Base-by-base conservation (phyloP, 108 stramenopile genomes). In the Nitzschia sp. region DNA sequence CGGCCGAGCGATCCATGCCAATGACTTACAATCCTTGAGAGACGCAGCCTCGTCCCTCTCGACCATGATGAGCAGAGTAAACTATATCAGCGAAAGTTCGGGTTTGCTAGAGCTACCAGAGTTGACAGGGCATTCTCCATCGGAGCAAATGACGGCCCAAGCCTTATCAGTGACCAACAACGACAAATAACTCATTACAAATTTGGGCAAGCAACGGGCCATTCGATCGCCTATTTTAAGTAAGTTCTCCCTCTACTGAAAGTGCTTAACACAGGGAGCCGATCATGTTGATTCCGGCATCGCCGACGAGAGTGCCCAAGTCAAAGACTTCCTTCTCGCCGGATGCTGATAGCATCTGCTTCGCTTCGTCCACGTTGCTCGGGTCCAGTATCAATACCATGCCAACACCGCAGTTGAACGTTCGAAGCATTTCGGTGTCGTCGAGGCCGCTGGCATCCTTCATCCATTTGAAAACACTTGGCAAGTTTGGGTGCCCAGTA, bases 321-420 rank as follows among this genome's bases (percentile, higher is more conserved):
- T 93, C 88, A 51, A 80, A 88, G 28, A 91, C 86, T 13, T 83
- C 77, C 42, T 46, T 60, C 58, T 96, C 96, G n/a, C 92, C 93
- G 23, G 77, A 77, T 31, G 71, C 74, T 42, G 70, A 51, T 54
- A 98, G 80, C 45, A 94, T 64, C 24, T 72, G 34, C 68, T 82
- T 86, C 6, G 86, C 90, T 58, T 88, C 90, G 13, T 78, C 83
- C 6, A 84, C 98, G 49, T 70, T 46, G 23, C 81, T 83, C 28
- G 74, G 66, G 29, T 83, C 78, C 19, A 97, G 88, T 45, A 98
- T 95, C 23, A 98, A 77, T 13, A 98, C 97, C 95, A 98, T 97
- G 46, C 98, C 98, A 60, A 98, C 75, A 29, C 98, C 98, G 71
- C 89, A 92, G 71, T 98, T 98, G 79, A 98, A 97, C n/a, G 98